Evolutionary conservation across 1,139 yeast species (phyloP).

Genomic region (Zygotorulaspora mrakii): DNA sequence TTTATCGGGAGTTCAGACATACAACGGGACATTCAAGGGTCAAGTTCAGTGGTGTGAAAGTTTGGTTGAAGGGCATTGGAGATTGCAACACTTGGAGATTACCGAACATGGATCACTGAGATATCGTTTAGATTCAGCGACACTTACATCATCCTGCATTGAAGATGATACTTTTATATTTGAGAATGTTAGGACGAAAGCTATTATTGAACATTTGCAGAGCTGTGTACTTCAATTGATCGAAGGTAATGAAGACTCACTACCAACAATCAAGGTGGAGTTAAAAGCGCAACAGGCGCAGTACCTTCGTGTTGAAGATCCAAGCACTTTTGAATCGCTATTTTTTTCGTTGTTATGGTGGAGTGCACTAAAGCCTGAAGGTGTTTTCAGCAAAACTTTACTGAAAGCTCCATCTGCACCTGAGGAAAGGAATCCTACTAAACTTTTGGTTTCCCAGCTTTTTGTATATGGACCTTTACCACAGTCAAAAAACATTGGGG

Average conservation of each 20-base stretch:
- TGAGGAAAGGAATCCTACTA: slow-evolving; percentile 34
- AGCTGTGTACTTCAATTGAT: slow-evolving; percentile 37
- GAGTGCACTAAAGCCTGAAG: slow-evolving; percentile 58
- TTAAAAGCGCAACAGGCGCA: slow-evolving; percentile 47
- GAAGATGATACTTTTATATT: neutral
- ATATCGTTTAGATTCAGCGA: slow-evolving; percentile 11
- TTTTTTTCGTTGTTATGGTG: slow-evolving; percentile 56
- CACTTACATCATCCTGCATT: neutral
- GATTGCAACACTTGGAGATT: slow-evolving; percentile 24
- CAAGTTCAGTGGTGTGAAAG: slow-evolving; percentile 33
- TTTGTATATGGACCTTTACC: slow-evolving; percentile 59
- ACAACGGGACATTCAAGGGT: slow-evolving; percentile 33
- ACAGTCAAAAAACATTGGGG: slow-evolving; percentile 42
- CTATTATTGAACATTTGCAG: slow-evolving; percentile 40
- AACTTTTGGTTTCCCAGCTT: slow-evolving; percentile 58
- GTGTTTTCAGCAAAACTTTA: slow-evolving; percentile 50
- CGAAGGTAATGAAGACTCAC: slow-evolving; percentile 27
- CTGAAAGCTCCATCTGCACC: slow-evolving; percentile 18
- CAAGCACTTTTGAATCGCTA: slow-evolving; percentile 46
- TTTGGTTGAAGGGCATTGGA: slow-evolving; percentile 25
- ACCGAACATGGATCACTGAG: slow-evolving; percentile 27
- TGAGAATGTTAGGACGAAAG: slow-evolving; percentile 9
- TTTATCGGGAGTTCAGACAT: slow-evolving; percentile 9
- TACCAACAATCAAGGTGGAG: slow-evolving; percentile 47
- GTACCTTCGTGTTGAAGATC: slow-evolving; percentile 46